These are phyloP conservation scores for Monascus purpureus DNA, from an alignment of 495 filamentous ascomycete species.

Conservation along the genomic window DNA sequence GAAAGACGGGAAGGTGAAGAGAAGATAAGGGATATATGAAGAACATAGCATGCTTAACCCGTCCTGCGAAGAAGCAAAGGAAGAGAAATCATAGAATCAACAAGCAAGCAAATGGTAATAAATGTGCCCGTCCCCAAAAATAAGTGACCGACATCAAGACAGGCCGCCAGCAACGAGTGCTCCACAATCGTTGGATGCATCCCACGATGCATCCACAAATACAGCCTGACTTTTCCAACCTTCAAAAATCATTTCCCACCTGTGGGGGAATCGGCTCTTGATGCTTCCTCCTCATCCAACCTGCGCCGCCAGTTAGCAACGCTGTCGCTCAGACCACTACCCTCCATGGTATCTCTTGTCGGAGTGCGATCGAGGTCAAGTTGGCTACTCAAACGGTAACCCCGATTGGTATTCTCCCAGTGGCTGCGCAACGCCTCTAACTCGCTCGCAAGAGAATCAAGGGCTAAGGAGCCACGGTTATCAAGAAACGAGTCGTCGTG, in stretches of 20 bases:
- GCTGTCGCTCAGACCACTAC: constrained; percentile 45
- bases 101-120: no score
- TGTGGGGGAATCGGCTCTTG: constrained; percentile 9
- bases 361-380: constrained; percentile 71
- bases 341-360: constrained; percentile 37
- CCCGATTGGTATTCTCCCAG: constrained; percentile 93
- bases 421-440: constrained; percentile 77
- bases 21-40: no score
- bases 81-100: no score
- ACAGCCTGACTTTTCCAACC: constrained; percentile 8
- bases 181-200: no score
- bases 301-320: constrained; percentile 62
- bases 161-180: no score
- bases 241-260: constrained; percentile 4
- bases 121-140: no score
- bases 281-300: constrained; percentile 48
- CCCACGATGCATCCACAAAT: no score
- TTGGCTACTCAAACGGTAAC: constrained; percentile 69
- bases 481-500: constrained; percentile 50
- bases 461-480: constrained; percentile 66
- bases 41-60: no score
- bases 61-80: no score
- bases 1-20: no score
- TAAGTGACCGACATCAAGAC: no score
- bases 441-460: constrained; percentile 84